phyloP scores from a whole-genome alignment of 768 basidiomycete species.

The Phaffia tasmanica region DNA sequence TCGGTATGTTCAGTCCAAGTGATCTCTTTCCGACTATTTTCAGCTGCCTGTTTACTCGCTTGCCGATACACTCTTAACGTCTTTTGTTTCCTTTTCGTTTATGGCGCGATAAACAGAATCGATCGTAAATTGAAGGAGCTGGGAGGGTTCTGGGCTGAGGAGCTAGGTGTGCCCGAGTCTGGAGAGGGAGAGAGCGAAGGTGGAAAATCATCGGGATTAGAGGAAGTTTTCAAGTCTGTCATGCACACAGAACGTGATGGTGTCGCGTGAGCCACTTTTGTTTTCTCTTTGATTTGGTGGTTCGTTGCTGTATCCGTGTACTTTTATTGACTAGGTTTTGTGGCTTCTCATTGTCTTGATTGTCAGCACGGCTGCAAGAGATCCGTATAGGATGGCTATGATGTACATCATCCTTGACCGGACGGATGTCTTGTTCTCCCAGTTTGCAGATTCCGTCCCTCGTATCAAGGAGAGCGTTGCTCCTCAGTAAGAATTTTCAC shows the following conservation, averaged over 20 bases:
- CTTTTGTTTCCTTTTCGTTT: neutral
- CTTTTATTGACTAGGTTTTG: too few relatives aligned
- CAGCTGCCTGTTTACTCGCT: neutral
- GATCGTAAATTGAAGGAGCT: slow-evolving; percentile 56
- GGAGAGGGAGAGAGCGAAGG: slow-evolving; percentile 54
- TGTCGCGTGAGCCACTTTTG: slow-evolving; percentile 31
- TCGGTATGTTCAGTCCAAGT: slow-evolving; percentile 17
- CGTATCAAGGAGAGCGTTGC: slow-evolving; percentile 31
- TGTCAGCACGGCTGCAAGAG: slow-evolving; percentile 28
- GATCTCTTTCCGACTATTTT: neutral
- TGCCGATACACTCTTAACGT: slow-evolving; percentile 40
- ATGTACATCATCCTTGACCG: slow-evolving; percentile 59
- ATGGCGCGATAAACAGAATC: slow-evolving; percentile 39
- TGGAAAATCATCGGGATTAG: slow-evolving; percentile 39
- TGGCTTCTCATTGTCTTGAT: neutral
- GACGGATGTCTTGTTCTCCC: slow-evolving; percentile 55
- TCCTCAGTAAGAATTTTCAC: slow-evolving; percentile 34
- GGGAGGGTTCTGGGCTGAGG: slow-evolving; percentile 68
- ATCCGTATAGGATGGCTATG: slow-evolving; percentile 74
- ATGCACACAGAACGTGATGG: slow-evolving; percentile 31
- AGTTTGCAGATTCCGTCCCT: slow-evolving; percentile 39
- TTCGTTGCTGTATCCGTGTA: too few relatives aligned
- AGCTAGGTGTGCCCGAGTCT: slow-evolving; percentile 55
- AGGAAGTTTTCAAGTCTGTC: slow-evolving; percentile 37
- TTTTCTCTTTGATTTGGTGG: neutral